Percentiles rank a stretch among this genome's conserved stretches.
Evolutionary conservation across 2,329 filamentous ascomycete genomes (phyloP).

Genomic region (Colletotrichum godetiae): DNA sequence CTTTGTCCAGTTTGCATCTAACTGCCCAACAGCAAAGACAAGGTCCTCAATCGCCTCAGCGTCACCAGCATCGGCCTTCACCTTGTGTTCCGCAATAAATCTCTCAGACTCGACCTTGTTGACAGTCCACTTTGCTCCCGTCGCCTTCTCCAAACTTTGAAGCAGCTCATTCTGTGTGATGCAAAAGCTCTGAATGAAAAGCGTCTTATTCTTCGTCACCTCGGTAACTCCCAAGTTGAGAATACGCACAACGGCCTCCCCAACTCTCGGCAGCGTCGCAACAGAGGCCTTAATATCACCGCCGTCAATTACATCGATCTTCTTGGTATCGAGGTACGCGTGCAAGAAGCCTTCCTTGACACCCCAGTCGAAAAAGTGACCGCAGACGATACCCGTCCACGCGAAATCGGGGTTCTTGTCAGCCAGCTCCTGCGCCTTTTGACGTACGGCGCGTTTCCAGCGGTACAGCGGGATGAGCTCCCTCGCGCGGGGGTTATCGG

Average conservation of each 20-base stretch:
- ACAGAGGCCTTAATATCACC: constrained; percentile 46
- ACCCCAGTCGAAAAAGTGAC: constrained; percentile 57
- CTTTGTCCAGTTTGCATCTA: constrained; percentile 61
- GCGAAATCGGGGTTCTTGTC: constrained; percentile 41
- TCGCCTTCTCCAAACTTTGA: constrained; percentile 46
- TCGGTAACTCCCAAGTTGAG: constrained; percentile 40
- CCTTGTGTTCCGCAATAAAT: constrained; percentile 52
- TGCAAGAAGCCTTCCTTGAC: constrained; percentile 49
- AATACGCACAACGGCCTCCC: constrained; percentile 47
- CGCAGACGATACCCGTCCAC: constrained; percentile 52
- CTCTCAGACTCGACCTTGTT: constrained; percentile 49
- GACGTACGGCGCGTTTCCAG: constrained; percentile 47
- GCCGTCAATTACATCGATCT: constrained; percentile 48
- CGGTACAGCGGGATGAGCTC: constrained; percentile 50
- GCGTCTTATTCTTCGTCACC: constrained; percentile 45
- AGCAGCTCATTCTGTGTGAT: constrained; percentile 50
- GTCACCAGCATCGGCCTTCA: constrained; percentile 51
- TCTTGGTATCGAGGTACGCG: constrained; percentile 43
- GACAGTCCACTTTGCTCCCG: constrained; percentile 43
- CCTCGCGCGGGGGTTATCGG: constrained; percentile 45
- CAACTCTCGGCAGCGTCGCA: constrained; percentile 48
- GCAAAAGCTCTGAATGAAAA: constrained; percentile 55
- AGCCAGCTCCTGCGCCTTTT: constrained; percentile 43
- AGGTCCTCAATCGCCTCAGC: constrained; percentile 55
- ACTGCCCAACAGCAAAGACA: constrained; percentile 60